These are phyloP conservation scores for Aureobasidium sp. DNA, from an alignment of 2,329 filamentous ascomycete species.

Conservation along the genomic window DNA sequence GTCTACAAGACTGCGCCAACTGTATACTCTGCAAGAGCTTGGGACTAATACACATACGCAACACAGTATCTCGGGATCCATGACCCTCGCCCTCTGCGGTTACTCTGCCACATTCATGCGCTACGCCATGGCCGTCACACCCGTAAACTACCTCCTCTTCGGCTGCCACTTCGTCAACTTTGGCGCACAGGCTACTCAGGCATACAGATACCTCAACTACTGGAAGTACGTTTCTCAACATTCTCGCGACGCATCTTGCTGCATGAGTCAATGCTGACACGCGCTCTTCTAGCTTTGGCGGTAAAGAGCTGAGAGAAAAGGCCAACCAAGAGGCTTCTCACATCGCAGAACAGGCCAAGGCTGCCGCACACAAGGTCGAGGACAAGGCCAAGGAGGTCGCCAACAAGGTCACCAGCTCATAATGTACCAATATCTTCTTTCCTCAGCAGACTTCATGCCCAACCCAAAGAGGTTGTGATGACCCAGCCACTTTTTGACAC, in stretches of 20 bases:
- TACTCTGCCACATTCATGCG: constrained; percentile 62
- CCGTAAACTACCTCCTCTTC: constrained; percentile 61
- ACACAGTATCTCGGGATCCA: constrained; percentile 55
- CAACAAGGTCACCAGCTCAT: constrained; percentile 18
- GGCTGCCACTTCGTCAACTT: constrained; percentile 62
- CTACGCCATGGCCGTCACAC: constrained; percentile 56
- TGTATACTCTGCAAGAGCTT: constrained; percentile 3
- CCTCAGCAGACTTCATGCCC: neutral
- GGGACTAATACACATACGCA: constrained; percentile 1
- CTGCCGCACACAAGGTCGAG: constrained; percentile 21
- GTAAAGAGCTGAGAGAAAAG: constrained; percentile 35
- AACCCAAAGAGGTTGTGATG: neutral
- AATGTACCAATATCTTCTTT: neutral
- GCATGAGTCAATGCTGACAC: constrained; percentile 4
- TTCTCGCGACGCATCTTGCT: neutral
- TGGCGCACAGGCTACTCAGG: constrained; percentile 53
- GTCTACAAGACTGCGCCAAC: neutral
- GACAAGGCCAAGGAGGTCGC: constrained; percentile 26
- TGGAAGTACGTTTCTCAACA: constrained; percentile 38
- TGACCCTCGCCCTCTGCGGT: constrained; percentile 54
- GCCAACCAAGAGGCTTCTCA: constrained; percentile 20
- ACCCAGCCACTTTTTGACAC: neutral
- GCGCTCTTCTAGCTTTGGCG: constrained; percentile 32
- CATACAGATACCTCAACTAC: constrained; percentile 56
- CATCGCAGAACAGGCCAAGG: constrained; percentile 15